Conservation (phyloP, 805 yeast species). For the Metschnikowia santaceciliae region DNA sequence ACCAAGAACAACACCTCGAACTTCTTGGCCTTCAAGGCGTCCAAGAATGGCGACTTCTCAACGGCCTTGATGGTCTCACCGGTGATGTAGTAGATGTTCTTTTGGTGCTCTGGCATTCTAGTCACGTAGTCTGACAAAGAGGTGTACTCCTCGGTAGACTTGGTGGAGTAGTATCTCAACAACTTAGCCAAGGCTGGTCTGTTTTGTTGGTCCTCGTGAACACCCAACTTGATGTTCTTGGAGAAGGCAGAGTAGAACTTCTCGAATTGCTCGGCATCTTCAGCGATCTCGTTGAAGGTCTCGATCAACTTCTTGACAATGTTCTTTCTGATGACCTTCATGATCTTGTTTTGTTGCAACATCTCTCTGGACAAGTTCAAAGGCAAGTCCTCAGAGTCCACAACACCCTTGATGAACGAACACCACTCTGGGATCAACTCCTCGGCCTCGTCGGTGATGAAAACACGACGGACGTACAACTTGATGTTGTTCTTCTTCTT, state of each 20-base stretch:
- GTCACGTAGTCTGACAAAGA: conserved; percentile 96
- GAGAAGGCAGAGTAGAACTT: conserved; percentile 97
- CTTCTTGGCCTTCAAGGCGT: conserved; percentile 96
- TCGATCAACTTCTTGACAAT: conserved; percentile 97
- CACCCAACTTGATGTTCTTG: conserved; percentile 97
- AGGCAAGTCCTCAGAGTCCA: conserved; percentile 99
- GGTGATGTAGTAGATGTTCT: conserved; percentile 98
- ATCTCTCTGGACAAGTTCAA: conserved; percentile 99
- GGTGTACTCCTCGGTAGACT: conserved; percentile 89
- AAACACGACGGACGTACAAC: conserved; percentile 98
- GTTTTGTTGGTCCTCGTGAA: conserved; percentile 98
- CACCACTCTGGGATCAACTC: conserved; percentile 99
- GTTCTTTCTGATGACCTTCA: conserved; percentile 99
- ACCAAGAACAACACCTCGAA: conserved; percentile 96
- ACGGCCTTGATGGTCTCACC: conserved; percentile 98
- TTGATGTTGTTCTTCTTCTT: conserved; percentile 99
- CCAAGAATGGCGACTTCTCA: conserved; percentile 98
- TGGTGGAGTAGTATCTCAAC: conserved; percentile 95
- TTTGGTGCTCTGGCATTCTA: conserved; percentile 99
- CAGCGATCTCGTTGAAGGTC: conserved; percentile 98
- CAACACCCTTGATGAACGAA: conserved; percentile 97
- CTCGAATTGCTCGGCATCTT: conserved; percentile 97
- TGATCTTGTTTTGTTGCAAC: conserved; percentile 99
- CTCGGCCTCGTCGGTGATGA: conserved; percentile 99
- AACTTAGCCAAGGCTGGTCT: conserved; percentile 93